phyloP scores from a whole-genome alignment of 768 basidiomycete species.

The Serendipita vermifera region DNA sequence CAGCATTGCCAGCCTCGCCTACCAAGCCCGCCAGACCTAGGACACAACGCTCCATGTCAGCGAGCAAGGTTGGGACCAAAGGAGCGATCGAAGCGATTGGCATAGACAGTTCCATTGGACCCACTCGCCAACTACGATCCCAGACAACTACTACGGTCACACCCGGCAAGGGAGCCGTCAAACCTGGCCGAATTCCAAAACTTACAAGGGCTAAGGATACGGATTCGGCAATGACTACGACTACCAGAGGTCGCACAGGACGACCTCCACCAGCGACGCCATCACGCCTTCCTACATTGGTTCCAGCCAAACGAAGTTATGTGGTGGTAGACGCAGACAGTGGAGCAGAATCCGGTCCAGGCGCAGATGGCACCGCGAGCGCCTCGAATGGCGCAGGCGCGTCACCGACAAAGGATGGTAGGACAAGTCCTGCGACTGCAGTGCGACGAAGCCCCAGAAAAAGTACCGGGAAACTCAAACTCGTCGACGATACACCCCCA shows the following conservation, averaged over 20 bases:
- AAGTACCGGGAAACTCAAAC: slow-evolving; percentile 7
- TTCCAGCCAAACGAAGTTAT: slow-evolving; percentile 38
- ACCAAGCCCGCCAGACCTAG: slow-evolving; percentile 24
- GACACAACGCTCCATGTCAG: slow-evolving; percentile 3
- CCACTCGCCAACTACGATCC: slow-evolving; percentile 3
- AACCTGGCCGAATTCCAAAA: neutral
- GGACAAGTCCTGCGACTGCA: neutral
- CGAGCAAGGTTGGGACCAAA: slow-evolving; percentile 1
- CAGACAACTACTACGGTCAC: neutral
- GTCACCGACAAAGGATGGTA: slow-evolving; percentile 19
- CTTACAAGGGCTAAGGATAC: neutral
- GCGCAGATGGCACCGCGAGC: slow-evolving; percentile 30
- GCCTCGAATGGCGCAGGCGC: slow-evolving; percentile 30
- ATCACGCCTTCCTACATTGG: slow-evolving; percentile 64
- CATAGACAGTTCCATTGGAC: neutral
- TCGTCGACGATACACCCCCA: slow-evolving; percentile 16
- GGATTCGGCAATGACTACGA: slow-evolving; percentile 13
- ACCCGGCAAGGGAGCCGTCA: neutral
- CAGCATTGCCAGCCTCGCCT: slow-evolving; percentile 40
- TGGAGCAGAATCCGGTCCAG: slow-evolving; percentile 9
- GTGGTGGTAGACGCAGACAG: slow-evolving; percentile 10
- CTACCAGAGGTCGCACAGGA: slow-evolving; percentile 30
- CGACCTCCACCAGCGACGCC: slow-evolving; percentile 48
- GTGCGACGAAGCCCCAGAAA: slow-evolving; percentile 3
- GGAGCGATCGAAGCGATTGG: neutral